Percentiles rank a stretch among this genome's conserved stretches.
Conservation (phyloP, 2,329 filamentous ascomycete species). For the Colletotrichum horii region DNA sequence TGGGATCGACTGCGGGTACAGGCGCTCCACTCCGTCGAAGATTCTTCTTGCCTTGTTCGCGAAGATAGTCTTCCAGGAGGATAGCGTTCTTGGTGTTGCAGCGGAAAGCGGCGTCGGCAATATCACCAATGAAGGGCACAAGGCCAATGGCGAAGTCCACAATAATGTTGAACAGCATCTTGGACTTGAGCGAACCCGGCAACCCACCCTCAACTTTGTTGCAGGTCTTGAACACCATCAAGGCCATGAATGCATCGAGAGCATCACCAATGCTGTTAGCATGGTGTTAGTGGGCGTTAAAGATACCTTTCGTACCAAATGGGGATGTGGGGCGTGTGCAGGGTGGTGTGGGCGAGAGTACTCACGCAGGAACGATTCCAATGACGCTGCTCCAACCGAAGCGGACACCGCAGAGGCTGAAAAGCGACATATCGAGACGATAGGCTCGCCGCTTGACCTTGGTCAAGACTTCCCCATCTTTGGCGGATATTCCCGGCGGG, state of each 20-base stretch:
- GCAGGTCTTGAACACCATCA: constrained; percentile 77
- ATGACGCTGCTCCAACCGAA: constrained; percentile 93
- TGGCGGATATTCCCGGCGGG: constrained; percentile 79
- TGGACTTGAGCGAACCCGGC: constrained; percentile 60
- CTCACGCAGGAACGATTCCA: constrained; percentile 81
- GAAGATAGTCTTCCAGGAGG: constrained; percentile 70
- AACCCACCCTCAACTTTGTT: constrained; percentile 79
- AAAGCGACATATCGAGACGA: constrained; percentile 82
- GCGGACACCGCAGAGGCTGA: constrained; percentile 79
- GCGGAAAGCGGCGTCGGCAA: constrained; percentile 74
- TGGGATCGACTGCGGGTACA: constrained; percentile 54
- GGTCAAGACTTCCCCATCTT: constrained; percentile 83
- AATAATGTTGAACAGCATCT: constrained; percentile 83
- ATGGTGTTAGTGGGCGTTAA: background rate
- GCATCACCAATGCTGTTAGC: constrained; percentile 71
- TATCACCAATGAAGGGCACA: constrained; percentile 77
- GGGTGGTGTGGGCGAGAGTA: constrained; percentile 24
- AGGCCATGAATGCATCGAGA: constrained; percentile 74
- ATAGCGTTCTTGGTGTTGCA: constrained; percentile 80
- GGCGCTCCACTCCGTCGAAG: constrained; percentile 51
- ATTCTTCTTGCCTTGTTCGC: constrained; percentile 68
- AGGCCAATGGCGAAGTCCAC: constrained; percentile 78
- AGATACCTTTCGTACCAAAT: background rate
- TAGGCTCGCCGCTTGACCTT: constrained; percentile 88
- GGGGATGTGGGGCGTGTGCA: background rate